These are phyloP conservation scores for Puccinia horiana DNA, from an alignment of 1,284 basidiomycete genomes.

Conservation along the genomic window DNA sequence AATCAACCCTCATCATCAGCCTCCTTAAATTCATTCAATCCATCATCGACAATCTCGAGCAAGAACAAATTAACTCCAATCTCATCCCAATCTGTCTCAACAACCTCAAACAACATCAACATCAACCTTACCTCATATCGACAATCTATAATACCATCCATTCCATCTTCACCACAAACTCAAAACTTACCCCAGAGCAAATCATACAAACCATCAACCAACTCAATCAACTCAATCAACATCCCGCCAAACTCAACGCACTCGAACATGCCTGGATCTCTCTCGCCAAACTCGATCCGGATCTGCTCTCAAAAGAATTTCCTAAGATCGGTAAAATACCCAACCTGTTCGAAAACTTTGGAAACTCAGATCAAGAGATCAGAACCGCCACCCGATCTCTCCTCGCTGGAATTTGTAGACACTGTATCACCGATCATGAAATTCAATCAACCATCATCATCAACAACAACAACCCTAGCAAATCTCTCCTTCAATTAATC, in stretches of 20 bases:
- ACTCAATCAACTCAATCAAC: background rate
- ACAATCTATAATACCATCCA: conserved; percentile 73
- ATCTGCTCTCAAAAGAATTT: conserved; percentile 65
- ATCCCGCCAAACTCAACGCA: conserved; percentile 71
- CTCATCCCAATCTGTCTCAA: conserved; percentile 48
- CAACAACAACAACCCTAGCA: conserved; percentile 66
- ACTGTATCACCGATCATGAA: conserved; percentile 70
- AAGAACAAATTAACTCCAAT: background rate
- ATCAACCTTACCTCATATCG: conserved; percentile 61
- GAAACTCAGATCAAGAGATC: conserved; percentile 57
- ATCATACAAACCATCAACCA: conserved; percentile 41
- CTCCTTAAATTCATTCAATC: conserved; percentile 45
- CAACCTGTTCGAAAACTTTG: conserved; percentile 30
- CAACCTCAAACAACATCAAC: conserved; percentile 49
- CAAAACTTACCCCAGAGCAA: conserved; percentile 62
- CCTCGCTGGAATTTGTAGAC: conserved; percentile 66
- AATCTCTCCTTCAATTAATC: conserved; percentile 67
- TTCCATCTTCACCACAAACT: conserved; percentile 72
- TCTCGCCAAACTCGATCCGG: conserved; percentile 63
- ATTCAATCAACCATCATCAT: conserved; percentile 60
- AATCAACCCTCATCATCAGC: conserved; percentile 63
- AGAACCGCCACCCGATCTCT: conserved; percentile 69
- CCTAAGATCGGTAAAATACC: conserved; percentile 50
- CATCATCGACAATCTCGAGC: conserved; percentile 62
- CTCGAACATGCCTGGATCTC: conserved; percentile 71